Conservation (phyloP, 331 rosid genomes). For the Quercus tomentella region DNA sequence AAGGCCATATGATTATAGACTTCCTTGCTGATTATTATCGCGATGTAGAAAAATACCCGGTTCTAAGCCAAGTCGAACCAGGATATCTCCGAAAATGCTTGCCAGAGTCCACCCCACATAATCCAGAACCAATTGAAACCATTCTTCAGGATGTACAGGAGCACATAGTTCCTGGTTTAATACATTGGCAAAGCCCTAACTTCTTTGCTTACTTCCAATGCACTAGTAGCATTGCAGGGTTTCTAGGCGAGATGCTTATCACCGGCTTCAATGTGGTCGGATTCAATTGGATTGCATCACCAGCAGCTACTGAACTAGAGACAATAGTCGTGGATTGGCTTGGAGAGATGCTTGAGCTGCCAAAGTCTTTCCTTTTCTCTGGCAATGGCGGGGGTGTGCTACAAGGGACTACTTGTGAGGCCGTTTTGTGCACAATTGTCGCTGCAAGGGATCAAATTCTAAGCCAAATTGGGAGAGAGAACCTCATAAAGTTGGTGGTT, state of each 20-base stretch:
- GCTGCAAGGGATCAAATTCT: neutral
- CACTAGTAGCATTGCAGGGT: neutral
- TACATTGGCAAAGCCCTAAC: neutral
- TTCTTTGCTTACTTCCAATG: neutral
- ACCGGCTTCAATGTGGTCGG: neutral
- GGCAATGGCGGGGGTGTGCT: neutral
- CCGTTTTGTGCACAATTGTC: neutral
- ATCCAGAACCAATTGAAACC: too few relatives aligned
- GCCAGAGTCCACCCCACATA: neutral
- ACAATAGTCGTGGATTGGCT: neutral
- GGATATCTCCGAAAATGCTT: neutral
- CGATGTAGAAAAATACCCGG: neutral
- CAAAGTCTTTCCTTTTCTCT: neutral
- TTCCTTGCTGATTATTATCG: neutral
- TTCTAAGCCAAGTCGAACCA: neutral
- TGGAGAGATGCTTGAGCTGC: neutral
- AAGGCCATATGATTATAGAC: neutral
- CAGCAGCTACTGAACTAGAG: neutral
- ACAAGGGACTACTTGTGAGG: neutral
- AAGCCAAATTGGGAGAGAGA: neutral
- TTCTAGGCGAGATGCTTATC: neutral
- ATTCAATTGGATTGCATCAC: neutral
- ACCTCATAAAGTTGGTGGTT: neutral
- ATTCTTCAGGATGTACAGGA: neutral
- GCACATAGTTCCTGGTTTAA: neutral